These are phyloP conservation scores for Smittium culicis DNA, from an alignment of 371 early-diverging fungal genomes.

Conservation along the genomic window DNA sequence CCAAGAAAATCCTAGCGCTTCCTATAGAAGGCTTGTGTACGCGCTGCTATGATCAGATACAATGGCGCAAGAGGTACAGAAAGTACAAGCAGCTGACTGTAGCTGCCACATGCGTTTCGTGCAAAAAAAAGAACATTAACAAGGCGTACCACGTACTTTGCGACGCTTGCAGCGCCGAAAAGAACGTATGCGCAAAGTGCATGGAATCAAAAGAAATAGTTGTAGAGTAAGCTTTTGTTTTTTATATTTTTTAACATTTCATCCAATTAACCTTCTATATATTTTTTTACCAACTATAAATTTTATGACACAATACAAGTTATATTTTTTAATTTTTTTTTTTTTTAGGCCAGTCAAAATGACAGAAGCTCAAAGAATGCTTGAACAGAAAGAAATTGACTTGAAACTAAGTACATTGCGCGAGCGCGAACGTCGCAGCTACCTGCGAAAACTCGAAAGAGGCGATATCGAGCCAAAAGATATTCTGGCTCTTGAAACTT, in stretches of 20 bases:
- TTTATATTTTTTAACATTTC: background rate
- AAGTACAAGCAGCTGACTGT: constrained; percentile 93
- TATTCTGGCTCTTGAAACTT: background rate
- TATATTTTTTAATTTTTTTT: background rate
- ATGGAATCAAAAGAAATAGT: constrained; percentile 55
- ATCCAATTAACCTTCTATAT: constrained; percentile 13
- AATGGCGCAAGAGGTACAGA: constrained; percentile 83
- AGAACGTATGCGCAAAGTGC: constrained; percentile 89
- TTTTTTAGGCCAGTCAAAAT: constrained; percentile 19
- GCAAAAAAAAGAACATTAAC: constrained; percentile 68
- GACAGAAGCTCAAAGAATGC: constrained; percentile 28
- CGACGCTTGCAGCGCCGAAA: constrained; percentile 59
- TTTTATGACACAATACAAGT: no score
- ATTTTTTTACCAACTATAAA: constrained; percentile 8
- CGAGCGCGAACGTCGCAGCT: constrained; percentile 77
- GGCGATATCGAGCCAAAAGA: constrained; percentile 39
- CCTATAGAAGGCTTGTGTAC: constrained; percentile 82
- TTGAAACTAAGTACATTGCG: constrained; percentile 51
- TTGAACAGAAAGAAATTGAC: constrained; percentile 60
- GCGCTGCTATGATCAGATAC: constrained; percentile 75
- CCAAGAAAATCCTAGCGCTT: constrained; percentile 55
- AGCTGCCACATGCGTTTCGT: constrained; percentile 58
- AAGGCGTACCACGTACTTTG: constrained; percentile 94
- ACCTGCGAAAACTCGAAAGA: constrained; percentile 59
- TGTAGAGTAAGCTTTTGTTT: constrained; percentile 26